Evolutionary conservation across 805 yeast species (phyloP).

Genomic region (Wickerhamia fluorescens): DNA sequence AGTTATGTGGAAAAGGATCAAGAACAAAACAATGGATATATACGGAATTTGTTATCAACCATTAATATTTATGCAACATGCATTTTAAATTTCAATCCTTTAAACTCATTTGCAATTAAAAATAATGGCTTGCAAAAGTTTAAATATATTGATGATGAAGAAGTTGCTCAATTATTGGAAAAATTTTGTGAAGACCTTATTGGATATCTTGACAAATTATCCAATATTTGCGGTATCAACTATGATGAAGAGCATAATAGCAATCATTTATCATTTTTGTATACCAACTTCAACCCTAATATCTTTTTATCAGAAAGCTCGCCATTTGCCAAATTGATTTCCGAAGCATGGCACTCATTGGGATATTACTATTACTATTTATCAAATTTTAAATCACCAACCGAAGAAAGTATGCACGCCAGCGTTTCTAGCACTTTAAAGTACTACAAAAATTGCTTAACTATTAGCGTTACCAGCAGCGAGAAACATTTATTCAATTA

Average conservation of each 20-base stretch:
- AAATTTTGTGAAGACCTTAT: slow-evolving; percentile 13
- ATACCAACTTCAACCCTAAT: slow-evolving; percentile 27
- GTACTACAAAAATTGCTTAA: slow-evolving; percentile 30
- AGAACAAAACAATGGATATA: slow-evolving; percentile 21
- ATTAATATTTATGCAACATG: slow-evolving; percentile 28
- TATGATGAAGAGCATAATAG: slow-evolving; percentile 17
- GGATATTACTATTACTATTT: slow-evolving; percentile 25
- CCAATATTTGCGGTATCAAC: slow-evolving; percentile 16
- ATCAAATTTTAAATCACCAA: slow-evolving; percentile 19
- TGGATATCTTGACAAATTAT: slow-evolving; percentile 18
- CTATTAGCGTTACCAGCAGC: slow-evolving; percentile 30
- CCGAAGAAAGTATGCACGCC: slow-evolving; percentile 10
- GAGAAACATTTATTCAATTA: slow-evolving; percentile 33
- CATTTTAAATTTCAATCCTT: slow-evolving; percentile 29
- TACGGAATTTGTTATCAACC: slow-evolving; percentile 25
- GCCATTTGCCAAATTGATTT: slow-evolving; percentile 19
- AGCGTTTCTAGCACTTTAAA: slow-evolving; percentile 12
- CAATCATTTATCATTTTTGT: slow-evolving; percentile 26
- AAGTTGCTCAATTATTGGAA: slow-evolving; percentile 14
- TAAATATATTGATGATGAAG: slow-evolving; percentile 16
- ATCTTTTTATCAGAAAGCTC: slow-evolving; percentile 20
- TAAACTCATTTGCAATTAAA: slow-evolving; percentile 13
- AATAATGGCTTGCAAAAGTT: slow-evolving; percentile 12
- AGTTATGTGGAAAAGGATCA: slow-evolving; percentile 27
- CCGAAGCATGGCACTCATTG: slow-evolving; percentile 32